Conservation (phyloP, 352 stramenopile species). For the Pilasporangium apinafurcum region DNA sequence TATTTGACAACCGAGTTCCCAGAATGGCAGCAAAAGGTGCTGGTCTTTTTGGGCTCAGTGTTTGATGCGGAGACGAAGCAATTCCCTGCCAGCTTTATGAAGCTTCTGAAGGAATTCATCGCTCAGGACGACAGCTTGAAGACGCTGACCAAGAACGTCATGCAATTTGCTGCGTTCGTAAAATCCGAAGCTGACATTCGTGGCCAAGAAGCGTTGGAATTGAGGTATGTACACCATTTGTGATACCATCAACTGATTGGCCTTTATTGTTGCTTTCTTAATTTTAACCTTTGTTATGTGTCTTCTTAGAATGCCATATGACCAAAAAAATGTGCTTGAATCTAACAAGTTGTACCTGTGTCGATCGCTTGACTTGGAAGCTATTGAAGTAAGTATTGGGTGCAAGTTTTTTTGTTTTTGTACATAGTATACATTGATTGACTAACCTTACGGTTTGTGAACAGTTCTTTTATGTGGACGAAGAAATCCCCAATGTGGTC, state of each 20-base stretch:
- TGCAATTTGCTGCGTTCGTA: constrained; percentile 97
- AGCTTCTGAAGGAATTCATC: constrained; percentile 77
- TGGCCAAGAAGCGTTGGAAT: constrained; percentile 90
- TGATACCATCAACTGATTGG: constrained; percentile 2
- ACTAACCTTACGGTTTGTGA: background rate
- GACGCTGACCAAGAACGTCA: constrained; percentile 92
- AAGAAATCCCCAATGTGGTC: constrained; percentile 60
- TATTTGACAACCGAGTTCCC: constrained; percentile 84
- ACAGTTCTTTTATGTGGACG: constrained; percentile 74
- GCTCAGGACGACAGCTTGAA: constrained; percentile 73
- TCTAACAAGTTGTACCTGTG: constrained; percentile 90
- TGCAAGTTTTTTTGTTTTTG: constrained; percentile 7
- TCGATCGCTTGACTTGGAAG: constrained; percentile 85
- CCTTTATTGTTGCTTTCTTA: constrained; percentile 1
- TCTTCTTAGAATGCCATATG: constrained; percentile 86
- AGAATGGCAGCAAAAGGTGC: constrained; percentile 79
- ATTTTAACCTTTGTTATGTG: constrained; percentile 4
- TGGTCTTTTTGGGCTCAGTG: constrained; percentile 74
- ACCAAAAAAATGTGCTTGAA: constrained; percentile 91
- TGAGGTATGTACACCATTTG: constrained; percentile 41
- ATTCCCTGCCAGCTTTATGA: constrained; percentile 85
- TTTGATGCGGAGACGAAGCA: constrained; percentile 53
- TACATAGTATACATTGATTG: background rate
- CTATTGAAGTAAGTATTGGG: constrained; percentile 49
- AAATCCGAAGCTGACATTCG: constrained; percentile 91